Conservation (phyloP, 2,329 filamentous ascomycete species). For the Helicocarpus griseus region DNA sequence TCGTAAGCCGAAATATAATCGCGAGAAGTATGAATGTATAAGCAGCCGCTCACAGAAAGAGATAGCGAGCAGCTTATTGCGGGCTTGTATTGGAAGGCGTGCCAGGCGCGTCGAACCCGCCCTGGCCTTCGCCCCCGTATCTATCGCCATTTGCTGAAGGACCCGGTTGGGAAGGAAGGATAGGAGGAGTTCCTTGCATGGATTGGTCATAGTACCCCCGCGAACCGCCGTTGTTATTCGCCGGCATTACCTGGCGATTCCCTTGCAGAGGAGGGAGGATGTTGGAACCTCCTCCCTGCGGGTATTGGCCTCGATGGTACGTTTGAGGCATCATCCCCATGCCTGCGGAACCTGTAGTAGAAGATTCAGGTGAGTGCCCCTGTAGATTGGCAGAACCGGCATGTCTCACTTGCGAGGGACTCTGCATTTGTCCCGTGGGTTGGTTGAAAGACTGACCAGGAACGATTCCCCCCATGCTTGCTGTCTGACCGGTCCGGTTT, state of each 20-base stretch:
- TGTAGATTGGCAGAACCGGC: slow-evolving; percentile 3
- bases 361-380: slow-evolving; percentile 2
- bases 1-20: slow-evolving; percentile 1
- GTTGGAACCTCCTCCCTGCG: neutral
- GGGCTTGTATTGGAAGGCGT: neutral
- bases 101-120: neutral
- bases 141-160: slow-evolving; percentile 1
- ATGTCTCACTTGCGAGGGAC: slow-evolving; percentile 4
- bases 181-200: slow-evolving; percentile 1
- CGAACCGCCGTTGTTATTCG: neutral
- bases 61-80: neutral
- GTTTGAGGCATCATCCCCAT: slow-evolving; percentile 5
- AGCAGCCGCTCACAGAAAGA: neutral
- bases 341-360: slow-evolving; percentile 1
- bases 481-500: neutral
- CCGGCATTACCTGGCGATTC: neutral
- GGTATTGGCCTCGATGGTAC: slow-evolving; percentile 2
- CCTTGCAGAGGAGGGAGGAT: slow-evolving; percentile 1
- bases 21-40: neutral
- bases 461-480: slow-evolving; percentile 3
- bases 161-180: slow-evolving; percentile 1
- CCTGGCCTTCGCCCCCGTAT: slow-evolving; percentile 1
- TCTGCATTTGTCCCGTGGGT: slow-evolving; percentile 3
- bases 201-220: slow-evolving; percentile 2
- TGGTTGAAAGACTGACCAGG: slow-evolving; percentile 4